Conservation (phyloP, 192 early-diverging fungal genomes). For the Entomortierella lignicola region DNA sequence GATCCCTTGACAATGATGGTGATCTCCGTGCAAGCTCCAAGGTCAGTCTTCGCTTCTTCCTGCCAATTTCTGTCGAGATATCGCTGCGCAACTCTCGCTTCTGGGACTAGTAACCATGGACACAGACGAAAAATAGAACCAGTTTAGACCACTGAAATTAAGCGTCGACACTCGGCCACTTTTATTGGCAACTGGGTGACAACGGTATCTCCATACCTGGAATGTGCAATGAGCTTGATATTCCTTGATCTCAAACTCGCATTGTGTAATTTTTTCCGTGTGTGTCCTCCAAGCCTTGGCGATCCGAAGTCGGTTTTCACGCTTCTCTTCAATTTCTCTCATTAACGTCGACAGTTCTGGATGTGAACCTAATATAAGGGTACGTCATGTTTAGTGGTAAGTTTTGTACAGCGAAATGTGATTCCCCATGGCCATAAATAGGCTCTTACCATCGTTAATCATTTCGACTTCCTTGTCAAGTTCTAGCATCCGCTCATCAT, state of each 20-base stretch:
- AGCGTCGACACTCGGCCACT: too few relatives aligned
- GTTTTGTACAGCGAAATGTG: background rate
- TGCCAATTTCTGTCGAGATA: slow-evolving; percentile 3
- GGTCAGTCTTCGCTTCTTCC: slow-evolving; percentile 11
- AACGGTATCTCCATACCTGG: slow-evolving; percentile 12
- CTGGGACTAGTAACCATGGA: slow-evolving; percentile 12
- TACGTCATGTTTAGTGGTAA: background rate
- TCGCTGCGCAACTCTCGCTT: slow-evolving; percentile 28
- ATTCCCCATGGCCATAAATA: background rate
- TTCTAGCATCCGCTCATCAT: slow-evolving; percentile 65
- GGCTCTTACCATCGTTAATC: slow-evolving; percentile 60
- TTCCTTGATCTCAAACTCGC: slow-evolving; percentile 61
- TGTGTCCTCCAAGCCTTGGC: slow-evolving; percentile 60
- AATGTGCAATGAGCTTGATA: slow-evolving; percentile 62
- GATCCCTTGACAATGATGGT: background rate
- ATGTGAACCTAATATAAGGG: slow-evolving; percentile 56
- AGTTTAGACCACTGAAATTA: background rate
- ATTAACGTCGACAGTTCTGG: slow-evolving; percentile 62
- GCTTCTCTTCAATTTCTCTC: slow-evolving; percentile 65
- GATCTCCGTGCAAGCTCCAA: slow-evolving; percentile 15
- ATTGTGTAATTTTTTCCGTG: slow-evolving; percentile 53
- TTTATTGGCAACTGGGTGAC: too few relatives aligned
- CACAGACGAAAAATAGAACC: background rate
- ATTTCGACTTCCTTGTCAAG: slow-evolving; percentile 63
- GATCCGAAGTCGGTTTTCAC: slow-evolving; percentile 48